These are phyloP conservation scores for Sphaerosporella brunnea DNA, from an alignment of 495 filamentous ascomycete species.

Conservation along the genomic window DNA sequence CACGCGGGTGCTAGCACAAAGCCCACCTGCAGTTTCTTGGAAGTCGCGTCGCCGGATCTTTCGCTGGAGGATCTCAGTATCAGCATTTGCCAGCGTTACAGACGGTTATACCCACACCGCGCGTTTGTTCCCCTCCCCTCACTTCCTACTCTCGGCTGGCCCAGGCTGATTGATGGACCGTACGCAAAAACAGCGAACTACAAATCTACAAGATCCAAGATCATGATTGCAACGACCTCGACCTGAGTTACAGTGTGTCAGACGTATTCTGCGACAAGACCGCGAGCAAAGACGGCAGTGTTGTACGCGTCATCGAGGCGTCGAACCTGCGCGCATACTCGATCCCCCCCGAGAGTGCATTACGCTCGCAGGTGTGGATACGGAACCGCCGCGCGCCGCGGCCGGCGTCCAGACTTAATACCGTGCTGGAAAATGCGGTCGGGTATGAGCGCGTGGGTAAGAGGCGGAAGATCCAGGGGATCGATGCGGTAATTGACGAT, in stretches of 20 bases:
- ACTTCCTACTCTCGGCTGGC: not conserved
- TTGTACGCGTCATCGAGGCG: conserved; percentile 19
- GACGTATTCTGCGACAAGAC: conserved; percentile 24
- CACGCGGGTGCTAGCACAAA: not conserved
- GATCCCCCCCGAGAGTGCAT: conserved; percentile 17
- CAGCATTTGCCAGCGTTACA: conserved; percentile 16
- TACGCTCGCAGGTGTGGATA: conserved; percentile 5
- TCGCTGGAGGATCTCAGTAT: conserved; percentile 16
- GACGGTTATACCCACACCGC: conserved; percentile 20
- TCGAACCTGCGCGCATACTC: conserved; percentile 14
- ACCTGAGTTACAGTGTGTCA: conserved; percentile 17
- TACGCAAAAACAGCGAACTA: conserved; percentile 11
- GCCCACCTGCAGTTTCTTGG: conserved; percentile 16
- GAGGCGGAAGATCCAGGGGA: conserved; percentile 6
- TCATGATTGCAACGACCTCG: conserved; percentile 20
- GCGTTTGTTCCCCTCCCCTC: conserved; percentile 10
- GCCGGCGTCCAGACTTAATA: too few relatives aligned
- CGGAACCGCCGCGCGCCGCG: not conserved
- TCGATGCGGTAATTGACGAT: conserved; percentile 10
- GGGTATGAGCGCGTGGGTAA: not conserved
- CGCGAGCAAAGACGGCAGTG: conserved; percentile 9
- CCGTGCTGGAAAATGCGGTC: not conserved
- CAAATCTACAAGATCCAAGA: conserved; percentile 22
- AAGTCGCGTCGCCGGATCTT: conserved; percentile 15
- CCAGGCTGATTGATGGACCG: not conserved